A percentile compares a stretch with the other conserved stretches of the same genome.
These are phyloP conservation scores for Mycosarcoma maydis DNA, from an alignment of 1,284 basidiomycete genomes.

Conservation along the genomic window DNA sequence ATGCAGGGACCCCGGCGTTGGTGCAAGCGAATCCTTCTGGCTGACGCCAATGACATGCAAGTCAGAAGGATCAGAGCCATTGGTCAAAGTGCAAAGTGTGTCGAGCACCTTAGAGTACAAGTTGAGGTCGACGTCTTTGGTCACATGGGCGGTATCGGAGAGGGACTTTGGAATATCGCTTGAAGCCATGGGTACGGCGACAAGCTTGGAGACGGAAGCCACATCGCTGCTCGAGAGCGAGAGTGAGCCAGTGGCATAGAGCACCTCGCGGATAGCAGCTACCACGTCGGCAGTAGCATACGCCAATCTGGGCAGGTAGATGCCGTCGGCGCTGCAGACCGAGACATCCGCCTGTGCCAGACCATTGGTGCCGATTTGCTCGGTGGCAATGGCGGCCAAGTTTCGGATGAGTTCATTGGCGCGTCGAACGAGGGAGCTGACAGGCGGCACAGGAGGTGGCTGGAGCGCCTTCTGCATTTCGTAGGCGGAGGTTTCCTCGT, in stretches of 20 bases:
- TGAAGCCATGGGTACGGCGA: neutral
- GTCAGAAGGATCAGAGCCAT: conserved; percentile 4
- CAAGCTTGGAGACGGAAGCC: conserved; percentile 41
- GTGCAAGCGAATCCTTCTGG: conserved; percentile 20
- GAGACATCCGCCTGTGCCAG: conserved; percentile 32
- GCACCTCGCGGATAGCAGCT: conserved; percentile 38
- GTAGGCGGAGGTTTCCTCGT: conserved; percentile 39
- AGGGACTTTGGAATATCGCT: neutral
- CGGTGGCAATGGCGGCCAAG: conserved; percentile 46
- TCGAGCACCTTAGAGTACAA: conserved; percentile 20
- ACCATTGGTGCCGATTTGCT: conserved; percentile 46
- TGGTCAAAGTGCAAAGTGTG: conserved; percentile 10
- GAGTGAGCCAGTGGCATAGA: conserved; percentile 51
- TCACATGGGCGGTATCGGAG: neutral
- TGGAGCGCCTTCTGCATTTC: conserved; percentile 44
- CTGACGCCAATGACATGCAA: conserved; percentile 19
- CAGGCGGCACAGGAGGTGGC: conserved; percentile 15
- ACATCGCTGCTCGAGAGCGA: conserved; percentile 40
- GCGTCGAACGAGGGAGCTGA: conserved; percentile 31
- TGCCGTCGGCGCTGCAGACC: conserved; percentile 14
- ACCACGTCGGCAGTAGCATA: conserved; percentile 41
- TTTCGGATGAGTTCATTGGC: conserved; percentile 48
- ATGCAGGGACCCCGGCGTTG: conserved; percentile 55
- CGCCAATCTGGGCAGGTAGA: conserved; percentile 37
- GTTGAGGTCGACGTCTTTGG: conserved; percentile 10